Evolutionary conservation across 2,329 filamentous ascomycete genomes (phyloP).

Genomic region (Alternaria sp.): DNA sequence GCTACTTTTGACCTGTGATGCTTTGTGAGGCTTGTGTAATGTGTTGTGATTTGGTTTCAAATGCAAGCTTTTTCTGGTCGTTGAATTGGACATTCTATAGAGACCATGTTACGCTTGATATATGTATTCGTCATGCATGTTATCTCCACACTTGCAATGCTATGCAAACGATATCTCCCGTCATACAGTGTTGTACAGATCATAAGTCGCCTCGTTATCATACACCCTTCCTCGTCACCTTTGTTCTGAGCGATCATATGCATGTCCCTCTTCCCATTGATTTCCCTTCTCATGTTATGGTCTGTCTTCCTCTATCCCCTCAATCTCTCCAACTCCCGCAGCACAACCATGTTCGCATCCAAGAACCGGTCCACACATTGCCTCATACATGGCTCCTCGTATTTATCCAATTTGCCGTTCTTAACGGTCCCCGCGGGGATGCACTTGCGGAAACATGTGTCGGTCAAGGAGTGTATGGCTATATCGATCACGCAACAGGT

Average conservation of each 20-base stretch:
- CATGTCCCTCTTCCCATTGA: neutral
- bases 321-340: slow-evolving; percentile 80
- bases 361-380: slow-evolving; percentile 96
- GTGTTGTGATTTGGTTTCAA: no score
- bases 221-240: slow-evolving; percentile 8
- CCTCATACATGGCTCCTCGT: slow-evolving; percentile 82
- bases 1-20: neutral
- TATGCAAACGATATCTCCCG: neutral
- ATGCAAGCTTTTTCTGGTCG: neutral
- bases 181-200: slow-evolving; percentile 17
- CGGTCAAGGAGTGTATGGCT: slow-evolving; percentile 72
- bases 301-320: slow-evolving; percentile 24
- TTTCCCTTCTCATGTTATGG: neutral
- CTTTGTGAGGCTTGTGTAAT: neutral
- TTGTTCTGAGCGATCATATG: neutral
- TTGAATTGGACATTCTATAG: neutral
- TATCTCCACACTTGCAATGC: neutral
- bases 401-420: slow-evolving; percentile 73
- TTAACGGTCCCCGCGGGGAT: slow-evolving; percentile 76
- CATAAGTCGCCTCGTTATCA: slow-evolving; percentile 14
- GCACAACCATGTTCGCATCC: slow-evolving; percentile 84
- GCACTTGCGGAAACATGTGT: slow-evolving; percentile 96
- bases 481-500: neutral
- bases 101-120: neutral
- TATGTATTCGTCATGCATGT: neutral